Conservation (phyloP, 2,329 filamentous ascomycete genomes). For the Cadophora sp. region DNA sequence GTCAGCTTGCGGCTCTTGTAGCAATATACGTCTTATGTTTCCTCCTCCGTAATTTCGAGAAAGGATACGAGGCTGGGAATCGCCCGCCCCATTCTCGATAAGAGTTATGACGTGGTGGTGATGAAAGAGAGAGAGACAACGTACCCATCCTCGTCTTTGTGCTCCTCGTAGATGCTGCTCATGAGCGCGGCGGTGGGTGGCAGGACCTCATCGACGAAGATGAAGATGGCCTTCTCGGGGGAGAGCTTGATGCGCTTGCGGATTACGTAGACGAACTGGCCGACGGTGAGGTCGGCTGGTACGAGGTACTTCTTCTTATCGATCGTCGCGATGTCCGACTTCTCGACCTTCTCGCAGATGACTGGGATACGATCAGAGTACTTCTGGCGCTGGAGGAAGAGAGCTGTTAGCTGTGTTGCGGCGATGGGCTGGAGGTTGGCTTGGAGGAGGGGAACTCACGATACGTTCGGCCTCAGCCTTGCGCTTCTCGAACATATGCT, state of each 20-base stretch:
- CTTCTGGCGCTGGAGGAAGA: slow-evolving; percentile 74
- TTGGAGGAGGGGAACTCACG: slow-evolving; percentile 35
- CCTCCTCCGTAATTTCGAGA: neutral
- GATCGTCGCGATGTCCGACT: slow-evolving; percentile 98
- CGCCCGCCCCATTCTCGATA: slow-evolving; percentile 27
- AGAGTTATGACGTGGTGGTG: slow-evolving; percentile 33
- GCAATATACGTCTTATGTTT: neutral
- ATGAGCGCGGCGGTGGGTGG: slow-evolving; percentile 96
- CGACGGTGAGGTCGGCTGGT: slow-evolving; percentile 95
- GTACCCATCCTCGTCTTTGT: slow-evolving; percentile 81
- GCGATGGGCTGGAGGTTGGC: slow-evolving; percentile 21
- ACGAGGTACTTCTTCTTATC: slow-evolving; percentile 99
- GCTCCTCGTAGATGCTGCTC: slow-evolving; percentile 99
- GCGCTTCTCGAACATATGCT: slow-evolving; percentile 99
- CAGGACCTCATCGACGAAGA: slow-evolving; percentile 98
- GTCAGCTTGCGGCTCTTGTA: slow-evolving; percentile 51
- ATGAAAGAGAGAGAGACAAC: slow-evolving; percentile 27
- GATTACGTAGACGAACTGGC: slow-evolving; percentile 99
- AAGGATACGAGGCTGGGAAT: slow-evolving; percentile 1
- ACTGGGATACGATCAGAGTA: slow-evolving; percentile 98
- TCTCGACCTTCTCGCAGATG: slow-evolving; percentile 99
- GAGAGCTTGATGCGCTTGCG: slow-evolving; percentile 99
- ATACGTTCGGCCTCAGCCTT: slow-evolving; percentile 97
- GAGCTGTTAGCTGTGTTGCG: slow-evolving; percentile 26
- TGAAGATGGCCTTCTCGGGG: slow-evolving; percentile 99